These are phyloP conservation scores for Saturnispora sanitii DNA, from an alignment of 805 yeast species.

Conservation along the genomic window DNA sequence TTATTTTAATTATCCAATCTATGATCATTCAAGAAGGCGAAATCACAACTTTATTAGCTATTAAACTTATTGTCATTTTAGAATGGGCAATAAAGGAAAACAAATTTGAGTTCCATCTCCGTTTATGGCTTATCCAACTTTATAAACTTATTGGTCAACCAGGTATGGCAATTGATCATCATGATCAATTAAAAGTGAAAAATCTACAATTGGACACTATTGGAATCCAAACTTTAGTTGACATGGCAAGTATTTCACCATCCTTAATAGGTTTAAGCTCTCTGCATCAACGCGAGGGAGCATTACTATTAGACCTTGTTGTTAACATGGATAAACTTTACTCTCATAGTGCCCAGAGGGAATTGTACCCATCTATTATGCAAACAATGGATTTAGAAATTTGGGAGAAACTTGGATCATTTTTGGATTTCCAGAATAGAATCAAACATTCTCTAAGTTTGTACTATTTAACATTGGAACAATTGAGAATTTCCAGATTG, in stretches of 20 bases:
- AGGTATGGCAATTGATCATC: slow-evolving; percentile 40
- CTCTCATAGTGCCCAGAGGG: slow-evolving; percentile 37
- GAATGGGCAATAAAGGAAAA: slow-evolving; percentile 48
- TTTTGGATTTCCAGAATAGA: slow-evolving; percentile 49
- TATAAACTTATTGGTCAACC: slow-evolving; percentile 51
- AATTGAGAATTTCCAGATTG: slow-evolving; percentile 28
- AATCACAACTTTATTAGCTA: slow-evolving; percentile 18
- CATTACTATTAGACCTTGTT: slow-evolving; percentile 23
- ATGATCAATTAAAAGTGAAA: slow-evolving; percentile 49
- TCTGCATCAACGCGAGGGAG: background rate
- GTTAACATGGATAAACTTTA: slow-evolving; percentile 40
- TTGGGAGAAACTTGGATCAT: slow-evolving; percentile 58
- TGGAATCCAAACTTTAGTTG: slow-evolving; percentile 41
- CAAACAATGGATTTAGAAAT: slow-evolving; percentile 49
- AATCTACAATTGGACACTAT: slow-evolving; percentile 70
- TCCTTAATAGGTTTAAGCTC: slow-evolving; percentile 3
- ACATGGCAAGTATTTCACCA: slow-evolving; percentile 34
- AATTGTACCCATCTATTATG: slow-evolving; percentile 38
- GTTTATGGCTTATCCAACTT: slow-evolving; percentile 60
- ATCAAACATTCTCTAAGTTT: slow-evolving; percentile 41
- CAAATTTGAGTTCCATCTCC: slow-evolving; percentile 61
- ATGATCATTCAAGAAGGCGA: slow-evolving; percentile 10
- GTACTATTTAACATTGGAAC: slow-evolving; percentile 28
- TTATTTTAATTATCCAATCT: slow-evolving; percentile 43
- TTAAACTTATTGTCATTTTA: slow-evolving; percentile 43